These are phyloP conservation scores for Herpetomonas samuelpessoai DNA, from an alignment of 208 protist genomes.

Conservation along the genomic window DNA sequence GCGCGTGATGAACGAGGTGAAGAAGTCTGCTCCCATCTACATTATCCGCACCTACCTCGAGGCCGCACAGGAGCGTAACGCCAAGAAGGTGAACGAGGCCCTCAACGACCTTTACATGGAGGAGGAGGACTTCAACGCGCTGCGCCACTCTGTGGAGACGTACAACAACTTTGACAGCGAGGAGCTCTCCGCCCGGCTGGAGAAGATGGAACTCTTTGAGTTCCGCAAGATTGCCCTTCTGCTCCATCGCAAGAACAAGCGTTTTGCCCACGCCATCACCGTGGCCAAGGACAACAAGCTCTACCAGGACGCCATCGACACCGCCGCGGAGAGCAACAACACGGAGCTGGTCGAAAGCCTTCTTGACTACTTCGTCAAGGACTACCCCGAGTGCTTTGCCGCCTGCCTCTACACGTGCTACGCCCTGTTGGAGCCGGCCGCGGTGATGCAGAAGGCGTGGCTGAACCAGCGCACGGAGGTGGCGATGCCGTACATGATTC, in stretches of 20 bases:
- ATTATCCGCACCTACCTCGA: slow-evolving; percentile 98
- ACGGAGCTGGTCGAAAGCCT: slow-evolving; percentile 92
- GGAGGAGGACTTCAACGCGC: slow-evolving; percentile 98
- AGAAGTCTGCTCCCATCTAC: slow-evolving; percentile 79
- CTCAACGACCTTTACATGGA: slow-evolving; percentile 98
- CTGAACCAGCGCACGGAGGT: slow-evolving; percentile 96
- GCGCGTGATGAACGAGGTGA: slow-evolving; percentile 94
- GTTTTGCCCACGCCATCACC: slow-evolving; percentile 91
- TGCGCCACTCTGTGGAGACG: slow-evolving; percentile 94
- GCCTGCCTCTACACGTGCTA: slow-evolving; percentile 98
- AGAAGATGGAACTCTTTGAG: slow-evolving; percentile 98
- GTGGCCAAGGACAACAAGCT: slow-evolving; percentile 98
- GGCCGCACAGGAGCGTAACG: slow-evolving; percentile 91
- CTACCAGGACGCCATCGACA: slow-evolving; percentile 98
- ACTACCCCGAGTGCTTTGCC: slow-evolving; percentile 95
- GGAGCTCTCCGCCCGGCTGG: slow-evolving; percentile 94
- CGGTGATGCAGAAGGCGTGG: slow-evolving; percentile 99
- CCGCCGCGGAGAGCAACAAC: slow-evolving; percentile 95
- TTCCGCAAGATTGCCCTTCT: slow-evolving; percentile 98
- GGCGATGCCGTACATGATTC: slow-evolving; percentile 99
- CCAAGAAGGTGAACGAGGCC: slow-evolving; percentile 97
- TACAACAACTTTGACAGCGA: slow-evolving; percentile 98
- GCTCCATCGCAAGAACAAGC: slow-evolving; percentile 95
- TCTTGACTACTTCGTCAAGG: slow-evolving; percentile 97
- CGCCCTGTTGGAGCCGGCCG: slow-evolving; percentile 92